Base-by-base conservation (phyloP, 805 yeast species). In the Candida broadrunensis region DNA sequence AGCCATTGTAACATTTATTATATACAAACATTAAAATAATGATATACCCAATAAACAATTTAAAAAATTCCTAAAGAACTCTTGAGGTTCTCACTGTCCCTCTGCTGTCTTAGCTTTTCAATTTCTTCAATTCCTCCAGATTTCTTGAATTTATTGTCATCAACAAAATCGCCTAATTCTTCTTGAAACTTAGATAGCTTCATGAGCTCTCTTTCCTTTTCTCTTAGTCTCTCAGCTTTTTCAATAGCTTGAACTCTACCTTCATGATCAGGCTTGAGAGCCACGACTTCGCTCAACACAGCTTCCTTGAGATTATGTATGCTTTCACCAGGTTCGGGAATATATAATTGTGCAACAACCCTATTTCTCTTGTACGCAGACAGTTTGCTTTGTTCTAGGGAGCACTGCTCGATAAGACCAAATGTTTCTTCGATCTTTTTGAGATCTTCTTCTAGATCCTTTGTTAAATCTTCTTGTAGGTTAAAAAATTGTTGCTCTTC, bases 401-500 rank as follows among this genome's bases (percentile, higher is more conserved):
- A 78, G 51, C 95, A 88, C 53, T 85, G 78, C 43, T 86, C 88
- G 2, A 93, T 90, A 30, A 93, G 68, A 31, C 77, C 78, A 54
- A 82, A 88, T 0, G 97, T 91, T 54, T 89, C 96, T 35, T 72
- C 71, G 1, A 95, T 93, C 51, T 81, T 84, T 18, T 74, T 77
- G 24, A 93, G 63, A 62, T 93, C 99, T 46, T 88, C 93, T 32
- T 75, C 78, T 47, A 93, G 64, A 55, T 91, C 95, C 23, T 72
- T 73, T 1, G 88, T 78, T 40, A 95, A 75, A 45, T 88, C 96
- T 52, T 88, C 97, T 60, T 91, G 97, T 15, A 88, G 73, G 41
- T 86, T 86, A 64, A 90, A 80, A 59, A 88, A 88, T 49, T 91
- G 95, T 60, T 93, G 98, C 55, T 90, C 97, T 54, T 88, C 96